phyloP scores from a whole-genome alignment of 192 early-diverging fungal genomes.

The Haplosporangium gracile region DNA sequence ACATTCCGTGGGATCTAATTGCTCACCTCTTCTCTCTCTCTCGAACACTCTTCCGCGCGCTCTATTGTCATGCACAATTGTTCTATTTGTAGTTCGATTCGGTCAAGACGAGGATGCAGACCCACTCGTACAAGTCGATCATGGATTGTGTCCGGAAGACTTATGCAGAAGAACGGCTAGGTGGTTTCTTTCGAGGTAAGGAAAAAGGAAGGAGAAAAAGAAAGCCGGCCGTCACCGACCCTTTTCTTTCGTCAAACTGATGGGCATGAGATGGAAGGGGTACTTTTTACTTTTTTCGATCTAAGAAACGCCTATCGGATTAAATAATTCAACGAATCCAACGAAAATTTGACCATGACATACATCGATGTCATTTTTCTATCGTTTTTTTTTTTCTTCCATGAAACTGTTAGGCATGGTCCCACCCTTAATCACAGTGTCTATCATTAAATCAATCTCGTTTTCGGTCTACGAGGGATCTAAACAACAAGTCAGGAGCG shows the following conservation, averaged over 20 bases:
- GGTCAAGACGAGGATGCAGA: slow-evolving; percentile 98
- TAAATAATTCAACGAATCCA: background rate
- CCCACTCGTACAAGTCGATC: slow-evolving; percentile 85
- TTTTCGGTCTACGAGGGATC: slow-evolving; percentile 89
- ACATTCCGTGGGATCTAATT: slow-evolving; percentile 7
- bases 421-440: slow-evolving; percentile 87
- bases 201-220: background rate
- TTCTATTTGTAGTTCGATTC: slow-evolving; percentile 81
- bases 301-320: background rate
- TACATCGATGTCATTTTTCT: background rate
- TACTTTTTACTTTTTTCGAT: background rate
- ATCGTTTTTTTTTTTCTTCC: background rate
- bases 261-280: too few species aligned
- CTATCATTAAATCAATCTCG: slow-evolving; percentile 89
- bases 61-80: slow-evolving; percentile 2
- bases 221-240: background rate
- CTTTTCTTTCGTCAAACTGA: background rate
- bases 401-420: slow-evolving; percentile 62
- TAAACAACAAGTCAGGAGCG: slow-evolving; percentile 68
- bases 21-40: background rate
- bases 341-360: background rate
- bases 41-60: background rate
- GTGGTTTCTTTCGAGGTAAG: slow-evolving; percentile 90
- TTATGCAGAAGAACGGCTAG: slow-evolving; percentile 82
- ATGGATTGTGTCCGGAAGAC: slow-evolving; percentile 82